Base-by-base conservation (phyloP, 306 rosid species). In the Cucurbita ficifolia region DNA sequence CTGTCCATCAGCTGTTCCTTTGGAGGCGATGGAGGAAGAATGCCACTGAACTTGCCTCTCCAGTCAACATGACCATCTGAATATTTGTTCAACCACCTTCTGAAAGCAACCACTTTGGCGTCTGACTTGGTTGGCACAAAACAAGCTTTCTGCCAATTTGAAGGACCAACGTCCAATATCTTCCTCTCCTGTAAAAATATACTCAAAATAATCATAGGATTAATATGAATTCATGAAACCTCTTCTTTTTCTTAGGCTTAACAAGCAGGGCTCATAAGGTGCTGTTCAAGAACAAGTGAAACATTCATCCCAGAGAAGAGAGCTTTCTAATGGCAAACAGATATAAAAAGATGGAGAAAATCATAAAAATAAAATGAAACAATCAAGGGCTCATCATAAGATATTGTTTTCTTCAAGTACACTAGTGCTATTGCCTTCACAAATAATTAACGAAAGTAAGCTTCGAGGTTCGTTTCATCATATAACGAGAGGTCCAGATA, bases 61-160 rank as follows among this genome's bases (percentile, higher is more conserved):
- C 98, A 94, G 38, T 90, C 89, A 76, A 94, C 91, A 80, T 94
- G 85, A 39, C 92, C 88, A 46, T 85, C 92, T 1, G 96, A 88
- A 54, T 90, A 86, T 80, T 84, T 90, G 75, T 81, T 94, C 60
- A 94, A 71, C 98, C 98, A 94, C 78, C 80, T 90, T 83, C 98
- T 86, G 76, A 81, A 91, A 60, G 87, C 95, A 73, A 90, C 74
- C 73, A 91, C 98, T 45, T 80, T 79, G 9, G 92, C 92, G 76
- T 94, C 98, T n/a, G 98, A 77, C 69, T 87, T 94, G 72, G 97
- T 86, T 39, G 98, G 97, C 80, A 90, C 91, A 78, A 87, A 94
- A 80, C 98, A 94, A 16, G 89, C 91, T 79, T 81, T 91, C 54
- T 82, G 92, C 98, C 98, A 94, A 73, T 87, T 89, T 50, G 42